Conservation (phyloP, 2,329 filamentous ascomycete species). For the Fusarium sp. region DNA sequence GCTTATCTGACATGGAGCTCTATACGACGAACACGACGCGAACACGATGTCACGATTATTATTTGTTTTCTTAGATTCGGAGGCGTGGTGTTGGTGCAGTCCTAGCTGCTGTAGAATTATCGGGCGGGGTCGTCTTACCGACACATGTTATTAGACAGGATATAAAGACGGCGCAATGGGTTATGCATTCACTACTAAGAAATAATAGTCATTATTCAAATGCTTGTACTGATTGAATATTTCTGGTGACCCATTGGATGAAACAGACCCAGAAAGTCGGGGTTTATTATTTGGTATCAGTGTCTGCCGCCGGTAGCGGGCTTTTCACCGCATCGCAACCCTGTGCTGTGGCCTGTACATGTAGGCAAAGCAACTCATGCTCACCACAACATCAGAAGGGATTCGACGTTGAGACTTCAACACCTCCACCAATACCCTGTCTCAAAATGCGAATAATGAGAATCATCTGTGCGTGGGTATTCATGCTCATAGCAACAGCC, state of each 20-base stretch:
- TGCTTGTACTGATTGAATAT: not conserved
- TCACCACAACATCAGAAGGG: not conserved
- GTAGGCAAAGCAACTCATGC: not conserved
- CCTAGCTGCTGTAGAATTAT: conserved; percentile 18
- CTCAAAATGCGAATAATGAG: conserved; percentile 4
- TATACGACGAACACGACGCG: conserved; percentile 3
- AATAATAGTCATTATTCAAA: not conserved
- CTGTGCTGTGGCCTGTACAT: conserved; percentile 14
- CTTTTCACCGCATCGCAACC: not conserved
- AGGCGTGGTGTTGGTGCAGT: conserved; percentile 8
- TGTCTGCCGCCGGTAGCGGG: not conserved
- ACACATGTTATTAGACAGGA: conserved; percentile 30
- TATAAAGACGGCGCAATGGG: conserved; percentile 20
- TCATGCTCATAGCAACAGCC: conserved; percentile 1
- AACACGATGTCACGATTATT: conserved; percentile 18
- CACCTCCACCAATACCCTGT: not conserved
- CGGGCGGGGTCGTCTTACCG: not conserved
- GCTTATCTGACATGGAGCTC: conserved; percentile 11
- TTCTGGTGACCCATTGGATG: no score
- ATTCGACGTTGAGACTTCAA: not conserved
- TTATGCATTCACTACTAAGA: not conserved
- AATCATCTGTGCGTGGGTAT: not conserved
- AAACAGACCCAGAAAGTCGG: not conserved
- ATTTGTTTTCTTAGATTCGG: not conserved
- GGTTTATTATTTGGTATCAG: not conserved